Percentiles rank a stretch among this genome's conserved stretches.
Evolutionary conservation across 345 rosid species (phyloP).

Genomic region (Cochlearia excelsa): DNA sequence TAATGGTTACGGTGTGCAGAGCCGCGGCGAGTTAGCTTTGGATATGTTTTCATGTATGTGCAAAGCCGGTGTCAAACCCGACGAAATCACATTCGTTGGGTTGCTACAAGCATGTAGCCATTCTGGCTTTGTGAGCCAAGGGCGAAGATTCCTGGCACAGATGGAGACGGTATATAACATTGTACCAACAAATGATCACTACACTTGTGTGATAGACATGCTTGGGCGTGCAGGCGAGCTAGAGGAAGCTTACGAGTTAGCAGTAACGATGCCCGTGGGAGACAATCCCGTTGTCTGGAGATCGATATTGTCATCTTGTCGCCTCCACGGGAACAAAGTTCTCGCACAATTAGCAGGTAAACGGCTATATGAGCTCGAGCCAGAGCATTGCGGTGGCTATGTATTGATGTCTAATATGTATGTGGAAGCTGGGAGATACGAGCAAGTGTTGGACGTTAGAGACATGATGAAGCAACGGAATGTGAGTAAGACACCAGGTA

Average conservation of each 20-base stretch:
- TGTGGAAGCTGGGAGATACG: slow-evolving; percentile 42
- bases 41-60: slow-evolving; percentile 50
- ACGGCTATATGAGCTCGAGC: slow-evolving; percentile 41
- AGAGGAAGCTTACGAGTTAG: slow-evolving; percentile 57
- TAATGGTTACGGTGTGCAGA: slow-evolving; percentile 56
- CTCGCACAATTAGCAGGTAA: slow-evolving; percentile 42
- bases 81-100: slow-evolving; percentile 59
- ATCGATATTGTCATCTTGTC: slow-evolving; percentile 52
- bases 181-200: slow-evolving; percentile 59
- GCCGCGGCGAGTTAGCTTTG: slow-evolving; percentile 50
- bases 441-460: slow-evolving; percentile 47
- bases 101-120: slow-evolving; percentile 63
- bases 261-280: slow-evolving; percentile 40
- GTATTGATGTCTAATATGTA: slow-evolving; percentile 47
- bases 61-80: slow-evolving; percentile 39
- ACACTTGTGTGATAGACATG: slow-evolving; percentile 65
- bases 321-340: slow-evolving; percentile 41
- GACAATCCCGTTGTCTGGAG: slow-evolving; percentile 58
- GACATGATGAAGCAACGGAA: slow-evolving; percentile 44
- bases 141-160: slow-evolving; percentile 36
- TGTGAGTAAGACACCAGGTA: slow-evolving; percentile 47
- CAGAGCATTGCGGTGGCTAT: slow-evolving; percentile 47
- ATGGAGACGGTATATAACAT: slow-evolving; percentile 48
- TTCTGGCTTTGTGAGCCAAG: slow-evolving; percentile 52
- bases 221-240: slow-evolving; percentile 63